Conservation (phyloP, 345 rosid genomes). For the Aethionema arabicum region DNA sequence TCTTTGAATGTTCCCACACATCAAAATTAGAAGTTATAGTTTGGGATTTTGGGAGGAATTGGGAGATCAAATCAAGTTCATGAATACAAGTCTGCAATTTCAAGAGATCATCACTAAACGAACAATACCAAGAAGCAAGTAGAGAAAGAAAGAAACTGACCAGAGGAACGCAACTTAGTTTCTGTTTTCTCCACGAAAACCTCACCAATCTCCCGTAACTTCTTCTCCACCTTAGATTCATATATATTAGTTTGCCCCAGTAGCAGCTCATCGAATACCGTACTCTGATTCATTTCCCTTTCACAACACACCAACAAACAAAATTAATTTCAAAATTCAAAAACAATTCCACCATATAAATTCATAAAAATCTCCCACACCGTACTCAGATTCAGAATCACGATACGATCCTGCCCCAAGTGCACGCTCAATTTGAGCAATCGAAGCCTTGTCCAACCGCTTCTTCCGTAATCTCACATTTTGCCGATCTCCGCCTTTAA, state of each 20-base stretch:
- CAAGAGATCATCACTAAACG: neutral
- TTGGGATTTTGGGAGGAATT: too few relatives aligned
- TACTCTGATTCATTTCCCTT: constrained; percentile 50
- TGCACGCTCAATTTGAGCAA: constrained; percentile 69
- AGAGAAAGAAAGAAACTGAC: constrained; percentile 31
- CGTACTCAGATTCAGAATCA: constrained; percentile 56
- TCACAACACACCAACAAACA: neutral
- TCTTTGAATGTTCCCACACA: too few relatives aligned
- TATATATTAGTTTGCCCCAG: constrained; percentile 43
- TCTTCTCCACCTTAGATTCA: constrained; percentile 62
- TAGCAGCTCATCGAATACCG: constrained; percentile 49
- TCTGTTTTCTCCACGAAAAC: constrained; percentile 50
- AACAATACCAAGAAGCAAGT: neutral
- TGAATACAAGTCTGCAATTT: neutral
- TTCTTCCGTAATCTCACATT: constrained; percentile 20
- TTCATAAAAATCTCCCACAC: neutral
- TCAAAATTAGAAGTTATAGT: too few relatives aligned
- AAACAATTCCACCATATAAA: neutral
- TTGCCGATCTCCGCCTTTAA: constrained; percentile 19
- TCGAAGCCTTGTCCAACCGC: constrained; percentile 38
- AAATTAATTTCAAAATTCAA: neutral
- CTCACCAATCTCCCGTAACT: constrained; percentile 73
- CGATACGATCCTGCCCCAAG: constrained; percentile 81
- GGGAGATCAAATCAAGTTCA: too few relatives aligned
- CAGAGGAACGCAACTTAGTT: constrained; percentile 50